These are phyloP conservation scores for Stephanodiscus triporus DNA, from an alignment of 108 stramenopile genomes.

Conservation along the genomic window DNA sequence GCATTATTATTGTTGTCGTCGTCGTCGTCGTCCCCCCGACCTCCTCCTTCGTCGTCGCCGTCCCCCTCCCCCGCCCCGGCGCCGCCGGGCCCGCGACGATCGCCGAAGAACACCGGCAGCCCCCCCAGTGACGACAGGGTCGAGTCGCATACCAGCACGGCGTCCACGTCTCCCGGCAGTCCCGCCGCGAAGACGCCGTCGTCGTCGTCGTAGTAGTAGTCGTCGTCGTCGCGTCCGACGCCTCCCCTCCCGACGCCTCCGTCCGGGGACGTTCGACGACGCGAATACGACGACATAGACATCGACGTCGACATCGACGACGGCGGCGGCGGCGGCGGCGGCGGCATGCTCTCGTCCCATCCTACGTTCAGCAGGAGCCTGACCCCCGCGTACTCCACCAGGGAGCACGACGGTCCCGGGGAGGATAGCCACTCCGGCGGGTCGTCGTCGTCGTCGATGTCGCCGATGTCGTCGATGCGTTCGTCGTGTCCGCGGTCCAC, in stretches of 20 bases:
- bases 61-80: conserved; percentile 36
- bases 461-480: neutral
- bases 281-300: no score
- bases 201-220: neutral
- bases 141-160: conserved; percentile 74
- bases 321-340: neutral
- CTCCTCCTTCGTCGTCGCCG: conserved; percentile 1
- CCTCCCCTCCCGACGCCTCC: conserved; percentile 3
- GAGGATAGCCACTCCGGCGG: conserved; percentile 54
- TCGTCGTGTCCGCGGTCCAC: conserved; percentile 27
- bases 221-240: neutral
- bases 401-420: conserved; percentile 68
- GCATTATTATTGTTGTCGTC: no score
- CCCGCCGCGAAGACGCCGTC: conserved; percentile 3
- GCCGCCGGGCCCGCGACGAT: conserved; percentile 12
- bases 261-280: no score
- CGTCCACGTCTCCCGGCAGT: conserved; percentile 66
- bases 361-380: conserved; percentile 75
- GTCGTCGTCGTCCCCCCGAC: neutral
- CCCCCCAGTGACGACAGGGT: conserved; percentile 62
- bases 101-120: conserved; percentile 50
- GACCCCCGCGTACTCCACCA: conserved; percentile 82
- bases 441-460: conserved; percentile 27
- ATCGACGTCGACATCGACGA: neutral
- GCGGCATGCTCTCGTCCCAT: conserved; percentile 53